Evolutionary conservation across 1,139 yeast species (phyloP).

Genomic region (Ogataea hybrid): DNA sequence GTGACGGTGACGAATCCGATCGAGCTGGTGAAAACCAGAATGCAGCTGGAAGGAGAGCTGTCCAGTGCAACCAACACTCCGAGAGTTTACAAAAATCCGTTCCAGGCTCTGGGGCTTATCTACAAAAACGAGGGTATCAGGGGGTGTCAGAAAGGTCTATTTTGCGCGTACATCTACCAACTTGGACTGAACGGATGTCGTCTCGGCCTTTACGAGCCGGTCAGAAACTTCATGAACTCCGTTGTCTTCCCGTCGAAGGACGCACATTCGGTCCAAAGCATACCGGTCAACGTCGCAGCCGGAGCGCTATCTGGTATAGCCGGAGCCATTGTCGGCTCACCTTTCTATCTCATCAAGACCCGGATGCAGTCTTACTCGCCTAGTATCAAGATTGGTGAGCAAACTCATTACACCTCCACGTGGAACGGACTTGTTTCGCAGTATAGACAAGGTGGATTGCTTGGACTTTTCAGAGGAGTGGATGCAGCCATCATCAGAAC

Average conservation of each 20-base stretch:
- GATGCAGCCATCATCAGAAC: slow-evolving; percentile 94
- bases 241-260: slow-evolving; percentile 52
- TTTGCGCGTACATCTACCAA: slow-evolving; percentile 84
- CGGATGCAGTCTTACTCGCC: slow-evolving; percentile 89
- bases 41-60: slow-evolving; percentile 96
- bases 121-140: slow-evolving; percentile 77
- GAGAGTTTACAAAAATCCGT: slow-evolving; percentile 70
- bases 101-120: slow-evolving; percentile 80
- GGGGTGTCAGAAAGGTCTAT: slow-evolving; percentile 86
- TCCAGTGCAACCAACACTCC: slow-evolving; percentile 50
- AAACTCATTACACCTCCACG: slow-evolving; percentile 75
- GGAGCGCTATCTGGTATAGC: slow-evolving; percentile 86
- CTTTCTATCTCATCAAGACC: slow-evolving; percentile 87
- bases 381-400: slow-evolving; percentile 76
- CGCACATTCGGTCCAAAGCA: slow-evolving; percentile 52
- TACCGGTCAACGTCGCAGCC: slow-evolving; percentile 68
- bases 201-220: slow-evolving; percentile 90
- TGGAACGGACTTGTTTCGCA: slow-evolving; percentile 68
- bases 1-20: slow-evolving; percentile 96
- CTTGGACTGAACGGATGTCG: slow-evolving; percentile 91
- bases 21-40: slow-evolving; percentile 88
- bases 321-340: slow-evolving; percentile 90
- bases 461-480: slow-evolving; percentile 84
- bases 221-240: slow-evolving; percentile 58
- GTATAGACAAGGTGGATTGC: slow-evolving; percentile 64